Evolutionary conservation across 1,139 yeast species (phyloP), one percentile per base, ranked within the genome.

Genomic region (Diutina mesorugosa): DNA sequence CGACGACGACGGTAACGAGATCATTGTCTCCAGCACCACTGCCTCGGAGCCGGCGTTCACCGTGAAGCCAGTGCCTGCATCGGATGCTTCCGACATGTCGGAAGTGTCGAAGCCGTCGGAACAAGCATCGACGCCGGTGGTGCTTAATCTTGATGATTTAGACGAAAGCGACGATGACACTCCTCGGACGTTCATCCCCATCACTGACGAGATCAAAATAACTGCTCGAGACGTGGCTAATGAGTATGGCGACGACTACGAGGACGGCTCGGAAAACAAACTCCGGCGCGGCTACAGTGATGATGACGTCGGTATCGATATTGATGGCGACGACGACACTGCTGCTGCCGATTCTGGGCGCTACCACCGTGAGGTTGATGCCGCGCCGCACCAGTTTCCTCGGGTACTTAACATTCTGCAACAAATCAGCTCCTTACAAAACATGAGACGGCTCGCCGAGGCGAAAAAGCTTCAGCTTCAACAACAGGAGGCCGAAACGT

Each of bases 351-450:
- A 45, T 26, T 50, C 35, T n/a, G 57, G 54, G 2, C 55, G 55
- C 57, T 58, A 60, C 46, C 61, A 60, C 32, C 56, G 58, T 45
- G 60, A 60, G 29, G 56, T 59, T 28, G 58, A 59, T 8, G 50
- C 58, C 4, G 60, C 57, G 14, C 57, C 46, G 12, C 58, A 54
- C 2, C 55, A 28, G 3, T 58, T 48, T 21, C 29, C 41, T 8
- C 30, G 48, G 21, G 55, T 45, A 9, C 10, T 47, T 12, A 30
- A 47, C 21, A n/a, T 47, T 7, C 51, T 28, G 46, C 18, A 45
- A 32, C 55, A 29, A 14, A 54, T 54, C 16, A 38, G 32, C 3
- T 26, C 35, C n/a, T 48, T 32, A n/a, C n/a, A 48, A 30, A 30
- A 21, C 10, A 56, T 50, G 53, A 14, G 45, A 12, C 16, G 18